Evolutionary conservation across 1,139 yeast genomes (phyloP), one percentile per base, ranked within the genome.

Genomic region (Hyphopichia pseudoburtonii): DNA sequence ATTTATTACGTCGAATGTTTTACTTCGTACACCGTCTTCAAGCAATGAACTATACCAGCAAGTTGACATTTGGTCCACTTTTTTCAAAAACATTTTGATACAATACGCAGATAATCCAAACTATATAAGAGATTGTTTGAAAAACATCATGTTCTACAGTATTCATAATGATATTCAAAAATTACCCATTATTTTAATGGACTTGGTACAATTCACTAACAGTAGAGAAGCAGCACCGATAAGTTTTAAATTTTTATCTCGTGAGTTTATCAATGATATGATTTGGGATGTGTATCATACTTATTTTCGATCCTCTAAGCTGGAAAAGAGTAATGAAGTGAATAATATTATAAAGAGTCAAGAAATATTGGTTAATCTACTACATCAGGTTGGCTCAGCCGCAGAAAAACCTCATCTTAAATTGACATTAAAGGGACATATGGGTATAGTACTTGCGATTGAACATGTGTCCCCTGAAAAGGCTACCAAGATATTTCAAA

Each of bases 371-470:
- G 62, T 67, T 10, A 48, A 50, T 22, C 33, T 44, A 15, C 36
- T 63, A 19, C 34, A 49, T 3, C 17, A 17, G 5, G 16, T 37
- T n/a, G 47, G 44, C 7, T 35, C 32, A 9, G 29, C 27, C 1
- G 16, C 23, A 2, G 34, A 36, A 11, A 46, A 47, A 23, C 44
- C 55, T 0, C 40, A 46, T 37, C 34, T 47, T 5, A 44, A 46
- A 2, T 47, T 70, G 8, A 46, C 48, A 17, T 51, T 68, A n/a
- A 47, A 53, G 29, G 71, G 70, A 1, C 59, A 62, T 37, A 57
- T 70, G 64, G 77, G 75, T 1, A 56, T 71, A 1, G 64, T 62
- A 0, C 42, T 69, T 17, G 62, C 69, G 0, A 52, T 70, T 6
- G 47, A 54, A 4, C 34, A 46, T 17, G 48, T 57, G 5, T 62